phyloP scores from a whole-genome alignment of 2,329 filamentous ascomycete genomes.

The Juglanconis sp. region DNA sequence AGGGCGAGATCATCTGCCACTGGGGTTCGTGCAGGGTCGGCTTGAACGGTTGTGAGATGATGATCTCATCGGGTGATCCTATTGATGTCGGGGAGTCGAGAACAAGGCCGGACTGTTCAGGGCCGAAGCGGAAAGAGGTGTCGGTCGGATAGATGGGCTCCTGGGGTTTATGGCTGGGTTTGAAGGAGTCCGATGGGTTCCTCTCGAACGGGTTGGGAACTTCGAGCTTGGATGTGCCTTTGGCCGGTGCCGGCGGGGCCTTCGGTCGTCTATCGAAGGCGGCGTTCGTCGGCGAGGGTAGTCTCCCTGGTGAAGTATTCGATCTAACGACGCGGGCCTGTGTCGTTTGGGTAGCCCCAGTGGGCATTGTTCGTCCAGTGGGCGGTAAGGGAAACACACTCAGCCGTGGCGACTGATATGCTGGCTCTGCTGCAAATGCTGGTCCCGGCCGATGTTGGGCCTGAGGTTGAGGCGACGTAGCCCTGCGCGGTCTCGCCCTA shows the following conservation, averaged over 20 bases:
- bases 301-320: slow-evolving; percentile 51
- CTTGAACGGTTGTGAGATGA: slow-evolving; percentile 31
- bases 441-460: slow-evolving; percentile 15
- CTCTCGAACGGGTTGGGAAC: slow-evolving; percentile 16
- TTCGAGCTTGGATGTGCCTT: slow-evolving; percentile 1
- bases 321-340: slow-evolving; percentile 45
- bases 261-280: slow-evolving; percentile 28
- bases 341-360: slow-evolving; percentile 23
- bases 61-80: slow-evolving; percentile 21
- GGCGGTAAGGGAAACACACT: slow-evolving; percentile 42
- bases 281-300: slow-evolving; percentile 40
- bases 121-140: slow-evolving; percentile 28
- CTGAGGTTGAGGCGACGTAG: slow-evolving; percentile 45
- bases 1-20: slow-evolving; percentile 46
- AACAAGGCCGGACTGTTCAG: slow-evolving; percentile 33
- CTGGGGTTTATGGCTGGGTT: neutral
- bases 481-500: slow-evolving; percentile 35
- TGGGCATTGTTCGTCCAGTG: slow-evolving; percentile 18
- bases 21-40: slow-evolving; percentile 39
- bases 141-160: slow-evolving; percentile 18
- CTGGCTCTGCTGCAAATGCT: neutral
- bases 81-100: slow-evolving; percentile 40
- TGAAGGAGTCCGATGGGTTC: neutral
- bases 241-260: neutral
- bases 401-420: slow-evolving; percentile 39